phyloP scores from a whole-genome alignment of 139 green algal genomes.

The Haematococcus lacustris region DNA sequence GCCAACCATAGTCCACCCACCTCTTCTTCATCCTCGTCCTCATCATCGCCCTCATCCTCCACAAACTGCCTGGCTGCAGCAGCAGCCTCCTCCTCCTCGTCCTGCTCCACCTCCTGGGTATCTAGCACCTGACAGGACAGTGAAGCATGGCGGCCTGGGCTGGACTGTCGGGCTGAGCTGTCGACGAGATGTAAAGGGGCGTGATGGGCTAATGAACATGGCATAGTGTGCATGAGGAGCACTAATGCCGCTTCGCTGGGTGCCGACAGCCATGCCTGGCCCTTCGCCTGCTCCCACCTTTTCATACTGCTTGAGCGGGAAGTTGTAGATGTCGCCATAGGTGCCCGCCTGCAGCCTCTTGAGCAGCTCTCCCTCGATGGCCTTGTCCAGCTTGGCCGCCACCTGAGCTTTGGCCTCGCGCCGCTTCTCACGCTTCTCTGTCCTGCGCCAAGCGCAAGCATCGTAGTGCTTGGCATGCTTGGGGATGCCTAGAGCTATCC shows the following conservation, averaged over 20 bases:
- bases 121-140: conserved; percentile 36
- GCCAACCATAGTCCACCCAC: too few species aligned
- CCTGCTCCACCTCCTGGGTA: conserved; percentile 53
- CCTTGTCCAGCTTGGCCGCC: conserved; percentile 80
- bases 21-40: conserved; percentile 6
- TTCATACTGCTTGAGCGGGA: conserved; percentile 85
- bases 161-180: neutral
- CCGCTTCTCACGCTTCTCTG: conserved; percentile 65
- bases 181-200: neutral
- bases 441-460: too few species aligned
- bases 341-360: conserved; percentile 88
- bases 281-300: too few species aligned
- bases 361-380: conserved; percentile 89
- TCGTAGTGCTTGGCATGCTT: too few species aligned
- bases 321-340: conserved; percentile 99
- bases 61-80: conserved; percentile 23
- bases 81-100: conserved; percentile 57
- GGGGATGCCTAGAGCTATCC: too few species aligned
- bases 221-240: neutral
- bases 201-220: neutral
- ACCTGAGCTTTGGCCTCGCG: conserved; percentile 87
- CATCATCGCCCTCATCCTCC: conserved; percentile 41
- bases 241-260: neutral
- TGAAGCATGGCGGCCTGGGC: neutral
- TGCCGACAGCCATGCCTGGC: neutral